Evolutionary conservation across 2,329 filamentous ascomycete genomes (phyloP).

Genomic region (Ophiocordyceps camponoti-leonardi): DNA sequence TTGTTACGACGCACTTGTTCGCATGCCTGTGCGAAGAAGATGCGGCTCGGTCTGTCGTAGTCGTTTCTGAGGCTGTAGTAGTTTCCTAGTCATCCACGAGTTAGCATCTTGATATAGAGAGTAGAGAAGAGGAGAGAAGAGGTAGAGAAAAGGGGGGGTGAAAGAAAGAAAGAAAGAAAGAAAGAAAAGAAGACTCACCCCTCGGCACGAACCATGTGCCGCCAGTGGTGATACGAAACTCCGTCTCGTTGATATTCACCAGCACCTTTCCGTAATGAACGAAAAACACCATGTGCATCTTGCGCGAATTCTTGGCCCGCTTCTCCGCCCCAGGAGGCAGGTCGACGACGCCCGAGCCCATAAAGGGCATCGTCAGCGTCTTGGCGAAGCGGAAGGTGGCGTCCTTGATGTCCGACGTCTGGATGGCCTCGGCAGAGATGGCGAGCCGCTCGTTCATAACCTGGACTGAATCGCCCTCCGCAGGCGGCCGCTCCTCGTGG

Average conservation of each 20-base stretch:
- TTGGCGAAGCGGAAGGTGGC: conserved; percentile 80
- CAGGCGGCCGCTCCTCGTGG: conserved; percentile 34
- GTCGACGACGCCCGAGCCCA: conserved; percentile 81
- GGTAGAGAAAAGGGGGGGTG: not conserved
- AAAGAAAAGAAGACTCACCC: conserved; percentile 45
- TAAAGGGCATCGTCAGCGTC: conserved; percentile 67
- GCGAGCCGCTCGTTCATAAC: conserved; percentile 38
- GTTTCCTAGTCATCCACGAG: conserved; percentile 44
- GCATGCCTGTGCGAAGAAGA: conserved; percentile 89
- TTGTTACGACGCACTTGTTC: conserved; percentile 24
- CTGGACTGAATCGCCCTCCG: conserved; percentile 35
- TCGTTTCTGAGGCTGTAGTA: conserved; percentile 84
- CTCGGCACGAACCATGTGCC: conserved; percentile 90
- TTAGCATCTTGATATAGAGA: not conserved
- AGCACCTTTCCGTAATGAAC: conserved; percentile 68
- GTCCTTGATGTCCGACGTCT: conserved; percentile 39
- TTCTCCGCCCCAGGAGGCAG: conserved; percentile 72
- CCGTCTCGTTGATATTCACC: conserved; percentile 58
- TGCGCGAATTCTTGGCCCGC: conserved; percentile 76
- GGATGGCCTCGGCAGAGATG: conserved; percentile 35
- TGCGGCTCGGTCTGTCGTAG: conserved; percentile 49
- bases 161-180: too few relatives aligned
- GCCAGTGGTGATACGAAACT: conserved; percentile 71
- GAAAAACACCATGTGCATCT: conserved; percentile 96
- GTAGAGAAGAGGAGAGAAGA: not conserved